Base-by-base conservation (phyloP, 352 stramenopile species). In the Aphanomyces cochlioides region DNA sequence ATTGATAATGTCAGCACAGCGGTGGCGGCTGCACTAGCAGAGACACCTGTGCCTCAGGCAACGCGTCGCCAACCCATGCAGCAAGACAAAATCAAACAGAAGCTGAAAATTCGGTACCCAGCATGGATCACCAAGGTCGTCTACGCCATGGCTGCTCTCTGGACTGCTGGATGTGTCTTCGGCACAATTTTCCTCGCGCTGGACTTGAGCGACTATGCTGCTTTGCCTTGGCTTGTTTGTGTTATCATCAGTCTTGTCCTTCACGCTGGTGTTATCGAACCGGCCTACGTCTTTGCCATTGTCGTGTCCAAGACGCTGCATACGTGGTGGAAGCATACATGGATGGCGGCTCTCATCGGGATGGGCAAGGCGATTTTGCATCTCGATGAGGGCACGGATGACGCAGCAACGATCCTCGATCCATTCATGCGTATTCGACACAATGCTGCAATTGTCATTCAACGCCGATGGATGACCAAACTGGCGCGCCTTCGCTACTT, bases 381-480 rank as follows among this genome's bases (percentile, higher is more conserved):
- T 0, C 85, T 93, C 53, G 70, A 78, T 36, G 59, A 66, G 38
- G 57, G 10, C 7, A 13, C 59, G 0, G 77, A 79, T 15, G 74
- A 74, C 0, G 74, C 75, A 1, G 77, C 60, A 0, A 17, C 36
- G 7, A 50, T 59, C 5, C 72, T 90, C 45, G 84, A 77, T 53
- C 75, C 90, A 47, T 92, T 90, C 73, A 81, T 89, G 53, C 80
- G 78, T 43, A 85, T 92, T 28, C 83, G 85, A 0, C 89, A 80
- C 69, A 85, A 84, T 57, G 82, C 83, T 4, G 79, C 85, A 0
- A 81, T 89, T 8, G 78, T 82, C 10, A 85, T 92, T 43, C 85
- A 92, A 61, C 82, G 80, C 15, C 78, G 81, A 0, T 68, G 90
- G 58, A 67, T 89, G 36, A 88, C 83, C 7, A 75, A 78, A n/a